Conservation (phyloP, 306 rosid species). For the Malus fusca region DNA sequence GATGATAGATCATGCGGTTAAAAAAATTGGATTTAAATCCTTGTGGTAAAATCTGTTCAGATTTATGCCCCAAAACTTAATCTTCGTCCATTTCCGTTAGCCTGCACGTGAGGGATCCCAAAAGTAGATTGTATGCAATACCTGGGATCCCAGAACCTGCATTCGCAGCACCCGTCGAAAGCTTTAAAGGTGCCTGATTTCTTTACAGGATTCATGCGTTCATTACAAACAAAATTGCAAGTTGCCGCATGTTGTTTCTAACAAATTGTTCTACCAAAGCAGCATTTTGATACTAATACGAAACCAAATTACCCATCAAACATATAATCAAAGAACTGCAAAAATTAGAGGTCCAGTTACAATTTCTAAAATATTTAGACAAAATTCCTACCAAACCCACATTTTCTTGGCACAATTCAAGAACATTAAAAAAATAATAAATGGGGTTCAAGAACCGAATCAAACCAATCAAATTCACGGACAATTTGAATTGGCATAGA, state of each 20-base stretch:
- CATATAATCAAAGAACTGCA: neutral
- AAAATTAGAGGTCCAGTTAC: neutral
- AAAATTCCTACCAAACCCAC: neutral
- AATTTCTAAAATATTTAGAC: neutral
- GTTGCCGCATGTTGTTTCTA: neutral
- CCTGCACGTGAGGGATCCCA: constrained; percentile 23
- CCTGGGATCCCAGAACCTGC: constrained; percentile 56
- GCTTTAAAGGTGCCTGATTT: constrained; percentile 60
- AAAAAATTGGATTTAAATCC: too few species aligned
- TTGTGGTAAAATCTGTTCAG: too few species aligned
- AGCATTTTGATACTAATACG: neutral
- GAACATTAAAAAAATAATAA: neutral
- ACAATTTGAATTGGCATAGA: neutral
- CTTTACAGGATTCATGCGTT: constrained; percentile 22
- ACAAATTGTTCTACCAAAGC: neutral
- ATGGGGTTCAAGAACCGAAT: neutral
- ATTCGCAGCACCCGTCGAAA: constrained; percentile 47
- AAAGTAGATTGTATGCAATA: constrained; percentile 82
- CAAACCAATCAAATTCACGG: neutral
- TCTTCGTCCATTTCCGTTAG: too few species aligned
- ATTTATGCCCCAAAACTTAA: too few species aligned
- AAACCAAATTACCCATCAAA: neutral
- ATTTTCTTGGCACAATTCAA: neutral
- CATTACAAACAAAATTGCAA: neutral
- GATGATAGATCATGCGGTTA: too few species aligned